A percentile compares a stretch with the other conserved stretches of the same genome.
These are phyloP conservation scores for Phytophthora multivora DNA, from an alignment of 352 stramenopile species.

Conservation along the genomic window DNA sequence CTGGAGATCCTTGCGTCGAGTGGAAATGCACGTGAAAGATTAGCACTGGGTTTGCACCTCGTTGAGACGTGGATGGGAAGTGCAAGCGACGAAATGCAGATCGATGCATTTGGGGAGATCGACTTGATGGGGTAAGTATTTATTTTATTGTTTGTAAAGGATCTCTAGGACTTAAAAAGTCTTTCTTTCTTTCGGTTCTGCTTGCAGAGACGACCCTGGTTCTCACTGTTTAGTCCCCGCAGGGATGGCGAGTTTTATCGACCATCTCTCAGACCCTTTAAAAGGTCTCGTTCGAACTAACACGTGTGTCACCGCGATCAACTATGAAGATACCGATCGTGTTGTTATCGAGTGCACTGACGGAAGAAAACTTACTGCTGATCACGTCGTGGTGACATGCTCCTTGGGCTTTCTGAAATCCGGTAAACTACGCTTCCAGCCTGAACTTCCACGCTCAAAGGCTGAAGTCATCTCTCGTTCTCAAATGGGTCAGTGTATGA, in stretches of 20 bases:
- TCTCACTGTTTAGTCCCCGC: slow-evolving; percentile 47
- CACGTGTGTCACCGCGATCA: slow-evolving; percentile 25
- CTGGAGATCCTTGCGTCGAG: slow-evolving; percentile 7
- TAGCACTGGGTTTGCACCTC: slow-evolving; percentile 46
- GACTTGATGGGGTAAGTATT: slow-evolving; percentile 45
- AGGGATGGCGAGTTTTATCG: slow-evolving; percentile 51
- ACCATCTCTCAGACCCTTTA: slow-evolving; percentile 34
- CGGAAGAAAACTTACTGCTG: slow-evolving; percentile 28
- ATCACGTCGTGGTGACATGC: slow-evolving; percentile 56
- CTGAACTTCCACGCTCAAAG: slow-evolving; percentile 49
- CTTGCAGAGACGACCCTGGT: slow-evolving; percentile 49
- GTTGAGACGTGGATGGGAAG: slow-evolving; percentile 65
- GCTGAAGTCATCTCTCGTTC: slow-evolving; percentile 44
- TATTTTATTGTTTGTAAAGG: neutral
- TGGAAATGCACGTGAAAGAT: slow-evolving; percentile 25
- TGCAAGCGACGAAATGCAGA: slow-evolving; percentile 41
- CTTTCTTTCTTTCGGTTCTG: neutral
- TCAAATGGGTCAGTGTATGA: slow-evolving; percentile 73
- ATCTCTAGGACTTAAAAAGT: neutral
- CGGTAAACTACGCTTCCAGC: slow-evolving; percentile 43
- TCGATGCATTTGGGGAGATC: slow-evolving; percentile 56
- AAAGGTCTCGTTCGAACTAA: slow-evolving; percentile 31
- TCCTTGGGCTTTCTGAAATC: slow-evolving; percentile 57
- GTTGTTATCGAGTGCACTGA: slow-evolving; percentile 40
- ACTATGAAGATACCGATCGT: slow-evolving; percentile 19